Evolutionary conservation across 2,329 filamentous ascomycete species (phyloP).

Genomic region (Whalleya microplaca): DNA sequence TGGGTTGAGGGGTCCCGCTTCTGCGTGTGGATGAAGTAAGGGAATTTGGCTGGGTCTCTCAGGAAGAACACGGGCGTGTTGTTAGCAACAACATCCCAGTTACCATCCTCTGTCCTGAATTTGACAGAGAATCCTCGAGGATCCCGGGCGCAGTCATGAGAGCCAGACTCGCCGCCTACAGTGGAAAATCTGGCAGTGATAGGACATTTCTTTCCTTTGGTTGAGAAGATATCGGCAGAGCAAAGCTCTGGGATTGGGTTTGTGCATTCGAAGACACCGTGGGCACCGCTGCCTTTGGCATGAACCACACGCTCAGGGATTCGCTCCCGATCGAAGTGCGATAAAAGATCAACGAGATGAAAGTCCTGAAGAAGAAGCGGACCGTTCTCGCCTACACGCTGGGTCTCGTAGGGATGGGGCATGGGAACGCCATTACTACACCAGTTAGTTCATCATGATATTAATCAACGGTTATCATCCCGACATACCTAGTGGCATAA

Average conservation of each 20-base stretch:
- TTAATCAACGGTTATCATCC: conserved; percentile 25
- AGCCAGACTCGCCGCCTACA: conserved; percentile 72
- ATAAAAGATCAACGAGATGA: conserved; percentile 29
- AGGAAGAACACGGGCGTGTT: conserved; percentile 78
- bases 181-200: conserved; percentile 73
- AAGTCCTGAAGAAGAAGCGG: conserved; percentile 28
- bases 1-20: conserved; percentile 74
- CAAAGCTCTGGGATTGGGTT: conserved; percentile 38
- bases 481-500: conserved; percentile 60
- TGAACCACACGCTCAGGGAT: conserved; percentile 31
- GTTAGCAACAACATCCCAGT: conserved; percentile 73
- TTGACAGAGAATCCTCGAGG: conserved; percentile 75
- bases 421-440: conserved; percentile 29
- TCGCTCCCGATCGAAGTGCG: conserved; percentile 31
- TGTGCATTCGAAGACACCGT: conserved; percentile 44
- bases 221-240: conserved; percentile 47
- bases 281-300: conserved; percentile 27
- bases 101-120: conserved; percentile 74
- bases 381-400: conserved; percentile 9
- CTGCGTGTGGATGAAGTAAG: conserved; percentile 74
- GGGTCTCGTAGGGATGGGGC: conserved; percentile 28
- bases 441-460: not conserved
- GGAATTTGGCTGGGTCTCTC: conserved; percentile 74
- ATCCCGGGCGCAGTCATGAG: conserved; percentile 53
- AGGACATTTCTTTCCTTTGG: conserved; percentile 70